Conservation (phyloP, 2,329 filamentous ascomycete species). For the Neofusicoccum cordaticola region DNA sequence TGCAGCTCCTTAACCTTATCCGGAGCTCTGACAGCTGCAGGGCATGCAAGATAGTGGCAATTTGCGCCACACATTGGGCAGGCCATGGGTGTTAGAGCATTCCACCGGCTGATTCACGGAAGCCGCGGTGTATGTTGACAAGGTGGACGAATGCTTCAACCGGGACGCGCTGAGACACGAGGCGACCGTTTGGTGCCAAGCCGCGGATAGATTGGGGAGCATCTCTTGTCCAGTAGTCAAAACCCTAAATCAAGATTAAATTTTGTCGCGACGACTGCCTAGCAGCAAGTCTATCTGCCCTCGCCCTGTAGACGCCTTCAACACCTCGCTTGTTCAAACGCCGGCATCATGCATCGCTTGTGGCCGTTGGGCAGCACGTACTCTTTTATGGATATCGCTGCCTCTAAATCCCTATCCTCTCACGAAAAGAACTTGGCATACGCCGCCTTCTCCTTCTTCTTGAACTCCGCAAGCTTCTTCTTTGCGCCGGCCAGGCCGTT, state of each 20-base stretch:
- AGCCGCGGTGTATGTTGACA: no score
- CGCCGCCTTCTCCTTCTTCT: conserved; percentile 85
- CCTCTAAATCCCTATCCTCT: neutral
- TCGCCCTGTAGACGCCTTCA: conserved; percentile 2
- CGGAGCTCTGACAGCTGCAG: no score
- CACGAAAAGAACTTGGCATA: conserved; percentile 64
- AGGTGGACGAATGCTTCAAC: no score
- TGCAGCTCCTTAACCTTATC: neutral
- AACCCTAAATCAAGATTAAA: neutral
- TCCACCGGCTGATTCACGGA: no score
- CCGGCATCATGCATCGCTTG: neutral
- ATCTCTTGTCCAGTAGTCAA: neutral
- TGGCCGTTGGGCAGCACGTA: neutral
- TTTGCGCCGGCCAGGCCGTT: conserved; percentile 77
- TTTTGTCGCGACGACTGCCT: neutral
- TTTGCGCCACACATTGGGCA: no score
- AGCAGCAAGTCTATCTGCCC: neutral
- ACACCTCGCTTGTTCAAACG: conserved; percentile 9
- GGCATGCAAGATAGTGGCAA: no score
- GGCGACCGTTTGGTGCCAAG: neutral
- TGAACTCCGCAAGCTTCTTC: conserved; percentile 67
- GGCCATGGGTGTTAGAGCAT: no score
- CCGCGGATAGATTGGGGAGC: no score
- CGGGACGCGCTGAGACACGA: neutral
- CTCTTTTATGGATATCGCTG: conserved; percentile 1